Percentiles rank a stretch among this genome's conserved stretches.
Evolutionary conservation across 768 basidiomycete species (phyloP).

Genomic region (Rhizopogon rudus): DNA sequence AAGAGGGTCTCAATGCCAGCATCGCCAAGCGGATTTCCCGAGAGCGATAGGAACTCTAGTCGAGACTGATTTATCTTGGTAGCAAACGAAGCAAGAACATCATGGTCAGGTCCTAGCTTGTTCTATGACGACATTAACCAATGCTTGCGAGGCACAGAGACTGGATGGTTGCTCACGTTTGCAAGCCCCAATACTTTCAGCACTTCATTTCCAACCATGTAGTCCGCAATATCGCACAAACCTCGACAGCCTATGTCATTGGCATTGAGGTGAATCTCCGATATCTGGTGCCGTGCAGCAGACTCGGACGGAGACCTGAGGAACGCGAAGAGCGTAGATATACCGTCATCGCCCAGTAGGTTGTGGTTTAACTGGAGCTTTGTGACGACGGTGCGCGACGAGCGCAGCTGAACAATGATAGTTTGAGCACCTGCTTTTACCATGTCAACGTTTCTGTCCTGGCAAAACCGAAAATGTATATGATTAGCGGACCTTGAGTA

Average conservation of each 20-base stretch:
- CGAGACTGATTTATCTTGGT: constrained; percentile 49
- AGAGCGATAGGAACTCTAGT: constrained; percentile 45
- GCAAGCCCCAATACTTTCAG: constrained; percentile 47
- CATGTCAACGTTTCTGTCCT: neutral
- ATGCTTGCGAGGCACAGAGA: neutral
- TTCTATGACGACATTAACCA: constrained; percentile 33
- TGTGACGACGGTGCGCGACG: constrained; percentile 37
- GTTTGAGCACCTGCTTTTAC: constrained; percentile 44
- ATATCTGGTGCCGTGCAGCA: constrained; percentile 43
- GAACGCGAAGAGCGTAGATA: constrained; percentile 48
- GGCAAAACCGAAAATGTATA: too few species aligned
- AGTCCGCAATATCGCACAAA: constrained; percentile 45
- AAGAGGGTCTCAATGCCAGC: constrained; percentile 45
- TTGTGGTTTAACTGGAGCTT: constrained; percentile 55
- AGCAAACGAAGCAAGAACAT: constrained; percentile 35
- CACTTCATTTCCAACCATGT: constrained; percentile 40
- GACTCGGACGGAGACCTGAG: constrained; percentile 36
- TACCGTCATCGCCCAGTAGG: constrained; percentile 52
- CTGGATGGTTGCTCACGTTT: constrained; percentile 37
- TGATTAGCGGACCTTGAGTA: neutral
- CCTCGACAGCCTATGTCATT: constrained; percentile 52
- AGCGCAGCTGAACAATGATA: constrained; percentile 42
- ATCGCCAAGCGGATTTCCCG: constrained; percentile 48
- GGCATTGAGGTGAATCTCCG: constrained; percentile 52
- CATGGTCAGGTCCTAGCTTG: constrained; percentile 31